phyloP scores from a whole-genome alignment of 164 flowering plant species.

The Magnolia sinica region DNA sequence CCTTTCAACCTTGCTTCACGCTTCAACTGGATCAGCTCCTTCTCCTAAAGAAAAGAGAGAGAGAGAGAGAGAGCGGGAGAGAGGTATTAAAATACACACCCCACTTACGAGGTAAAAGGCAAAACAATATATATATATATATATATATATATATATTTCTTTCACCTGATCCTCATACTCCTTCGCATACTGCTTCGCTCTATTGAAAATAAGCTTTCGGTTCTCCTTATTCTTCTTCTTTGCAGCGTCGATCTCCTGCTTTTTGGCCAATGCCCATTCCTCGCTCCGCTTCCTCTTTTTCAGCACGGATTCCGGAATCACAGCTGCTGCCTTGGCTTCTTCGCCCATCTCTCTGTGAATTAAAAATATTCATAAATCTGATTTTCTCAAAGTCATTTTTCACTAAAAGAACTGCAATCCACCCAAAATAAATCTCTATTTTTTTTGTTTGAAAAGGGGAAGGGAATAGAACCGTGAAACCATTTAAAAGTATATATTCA shows the following conservation, averaged over 20 bases:
- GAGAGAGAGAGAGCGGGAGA: background rate
- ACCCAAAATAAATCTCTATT: too few species aligned
- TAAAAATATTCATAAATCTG: background rate
- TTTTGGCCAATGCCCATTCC: constrained; percentile 51
- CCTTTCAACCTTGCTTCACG: constrained; percentile 45
- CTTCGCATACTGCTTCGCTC: constrained; percentile 45
- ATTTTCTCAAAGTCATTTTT: background rate
- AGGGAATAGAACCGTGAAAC: background rate
- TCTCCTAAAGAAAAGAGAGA: constrained; percentile 12
- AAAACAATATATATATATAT: too few species aligned
- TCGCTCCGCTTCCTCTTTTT: constrained; percentile 56
- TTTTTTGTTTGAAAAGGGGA: too few species aligned
- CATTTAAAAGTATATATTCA: too few species aligned
- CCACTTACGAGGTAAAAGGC: background rate
- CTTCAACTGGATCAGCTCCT: constrained; percentile 32
- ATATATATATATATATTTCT: too few species aligned
- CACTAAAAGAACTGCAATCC: background rate
- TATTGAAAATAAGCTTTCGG: constrained; percentile 41
- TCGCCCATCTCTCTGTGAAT: constrained; percentile 35
- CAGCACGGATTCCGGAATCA: constrained; percentile 55
- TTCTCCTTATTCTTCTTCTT: constrained; percentile 47
- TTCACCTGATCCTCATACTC: constrained; percentile 46
- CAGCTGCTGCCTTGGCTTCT: constrained; percentile 27
- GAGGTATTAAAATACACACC: background rate
- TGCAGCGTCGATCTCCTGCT: constrained; percentile 24